Evolutionary conservation across 1,284 basidiomycete genomes (phyloP), one percentile per base, ranked within the genome.

Genomic region (Wallemia ichthyophaga): DNA sequence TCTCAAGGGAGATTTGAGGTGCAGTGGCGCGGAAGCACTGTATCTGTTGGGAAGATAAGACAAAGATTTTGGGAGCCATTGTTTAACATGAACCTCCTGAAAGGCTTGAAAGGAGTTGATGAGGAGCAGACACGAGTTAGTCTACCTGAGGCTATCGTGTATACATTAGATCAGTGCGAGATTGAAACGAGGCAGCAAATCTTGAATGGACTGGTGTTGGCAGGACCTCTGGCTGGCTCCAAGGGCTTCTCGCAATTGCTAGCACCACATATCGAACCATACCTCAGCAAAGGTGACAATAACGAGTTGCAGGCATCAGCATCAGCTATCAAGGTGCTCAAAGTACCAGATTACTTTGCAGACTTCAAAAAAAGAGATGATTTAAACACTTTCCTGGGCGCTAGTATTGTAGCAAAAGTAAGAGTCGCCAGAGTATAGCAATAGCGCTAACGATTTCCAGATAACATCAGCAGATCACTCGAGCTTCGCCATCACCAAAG

Each of bases 51-150:
- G 2, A 81, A 84, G 64, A 84, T 89, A 64, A 75, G 88, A 57
- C 87, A 94, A 73, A 76, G 85, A 48, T 81, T 91, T 67, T 86
- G 84, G 66, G 89, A 94, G 67, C 86, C 88, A 9, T 73, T 95
- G 28, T 85, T 89, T 63, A 80, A 88, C 61, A 82, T 84, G 27
- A 67, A 66, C 0, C 63, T 73, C 11, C 67, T 71, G 65, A 68
- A 70, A 58, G 68, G 66, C 1, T 62, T 71, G 58, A 67, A 68
- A 1, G 61, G 67, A 24, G 68, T 68, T 11, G 60, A 68, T 1
- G 64, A 66, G n/a, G 37, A 48, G 37, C 37, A 48, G n/a, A 48
- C 37, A 48, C n/a, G 7, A 5, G 37, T 48, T 19, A 21, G 13
- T 48, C 37, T 48, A 11, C 37, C 37, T 11, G 37, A 48, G n/a